Conservation (phyloP, 1,139 yeast species). For the Candida anutae region DNA sequence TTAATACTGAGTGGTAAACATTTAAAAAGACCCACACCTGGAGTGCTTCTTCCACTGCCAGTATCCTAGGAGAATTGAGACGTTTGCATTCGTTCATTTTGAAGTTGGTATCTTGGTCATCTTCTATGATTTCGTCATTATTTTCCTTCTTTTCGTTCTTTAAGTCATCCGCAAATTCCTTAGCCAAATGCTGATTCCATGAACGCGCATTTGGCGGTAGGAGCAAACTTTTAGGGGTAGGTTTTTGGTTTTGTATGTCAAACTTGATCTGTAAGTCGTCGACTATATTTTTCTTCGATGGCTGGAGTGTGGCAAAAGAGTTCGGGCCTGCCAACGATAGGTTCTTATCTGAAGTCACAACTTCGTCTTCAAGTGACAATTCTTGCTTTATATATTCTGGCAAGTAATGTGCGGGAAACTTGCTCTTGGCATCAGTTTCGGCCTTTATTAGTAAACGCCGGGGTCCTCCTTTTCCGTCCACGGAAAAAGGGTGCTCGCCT, state of each 20-base stretch:
- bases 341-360: slow-evolving; percentile 4
- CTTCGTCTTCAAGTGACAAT: slow-evolving; percentile 11
- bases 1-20: slow-evolving; percentile 56
- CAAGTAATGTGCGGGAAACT: slow-evolving; percentile 30
- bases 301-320: slow-evolving; percentile 20
- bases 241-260: slow-evolving; percentile 34
- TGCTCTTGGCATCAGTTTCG: slow-evolving; percentile 9
- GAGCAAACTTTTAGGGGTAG: slow-evolving; percentile 17
- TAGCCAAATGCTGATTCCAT: slow-evolving; percentile 16
- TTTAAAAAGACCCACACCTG: slow-evolving; percentile 74
- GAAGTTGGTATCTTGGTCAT: slow-evolving; percentile 17
- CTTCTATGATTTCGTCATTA: slow-evolving; percentile 16
- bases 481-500: too few species aligned
- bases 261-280: slow-evolving; percentile 31
- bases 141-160: slow-evolving; percentile 2
- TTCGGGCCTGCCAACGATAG: slow-evolving; percentile 6
- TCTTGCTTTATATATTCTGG: slow-evolving; percentile 23
- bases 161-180: slow-evolving; percentile 8
- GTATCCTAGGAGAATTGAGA: slow-evolving; percentile 11
- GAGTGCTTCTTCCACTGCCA: slow-evolving; percentile 36
- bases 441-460: too few species aligned
- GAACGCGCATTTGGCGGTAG: slow-evolving; percentile 25
- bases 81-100: slow-evolving; percentile 9
- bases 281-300: slow-evolving; percentile 31
- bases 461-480: too few species aligned